Evolutionary conservation across 2,329 filamentous ascomycete species (phyloP), one percentile per base, ranked within the genome.

Genomic region (Fusarium nanum): DNA sequence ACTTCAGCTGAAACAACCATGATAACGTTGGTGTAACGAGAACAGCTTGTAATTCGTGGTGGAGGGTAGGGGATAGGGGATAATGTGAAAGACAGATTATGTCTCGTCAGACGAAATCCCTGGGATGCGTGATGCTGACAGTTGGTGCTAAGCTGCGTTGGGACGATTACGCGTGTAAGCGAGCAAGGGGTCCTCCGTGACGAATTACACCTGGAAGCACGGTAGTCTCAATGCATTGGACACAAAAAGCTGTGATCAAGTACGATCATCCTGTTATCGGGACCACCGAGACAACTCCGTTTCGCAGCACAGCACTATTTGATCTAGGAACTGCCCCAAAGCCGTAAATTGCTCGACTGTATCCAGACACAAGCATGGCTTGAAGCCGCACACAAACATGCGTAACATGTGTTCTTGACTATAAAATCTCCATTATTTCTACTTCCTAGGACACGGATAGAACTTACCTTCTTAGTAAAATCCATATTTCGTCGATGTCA

Each of bases 121-220:
- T 11, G 41, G 13, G 16, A 10, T 18, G 4, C 12, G 23, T 40
- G 25, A 27, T 23, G 42, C 32, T 42, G 37, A 42, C 22, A 4
- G 10, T 18, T 34, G 7, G 2, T 28, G 47, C 68, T 67, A 56
- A 11, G 18, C 68, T 49, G 1, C 5, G 61, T 42, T 57, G 13
- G 61, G 68, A 64, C 58, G 22, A 60, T 61, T 72, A 64, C 46
- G 60, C 70, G 60, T 20, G 13, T 11, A 11, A 8, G 8, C 32
- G 30, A 23, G 28, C 23, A 27, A 52, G 22, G 48, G 34, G 10
- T n/a, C 10, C 18, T 37, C 10, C 6, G 1, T n/a, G n/a, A n/a
- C n/a, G n/a, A 6, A 37, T n/a, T 11, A n/a, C 34, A 5, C 18
- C 18, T n/a, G 34, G 6, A n/a, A 5, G 1, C 5, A n/a, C 9